Evolutionary conservation across 805 yeast genomes (phyloP).

Genomic region (Pichia manshurica): DNA sequence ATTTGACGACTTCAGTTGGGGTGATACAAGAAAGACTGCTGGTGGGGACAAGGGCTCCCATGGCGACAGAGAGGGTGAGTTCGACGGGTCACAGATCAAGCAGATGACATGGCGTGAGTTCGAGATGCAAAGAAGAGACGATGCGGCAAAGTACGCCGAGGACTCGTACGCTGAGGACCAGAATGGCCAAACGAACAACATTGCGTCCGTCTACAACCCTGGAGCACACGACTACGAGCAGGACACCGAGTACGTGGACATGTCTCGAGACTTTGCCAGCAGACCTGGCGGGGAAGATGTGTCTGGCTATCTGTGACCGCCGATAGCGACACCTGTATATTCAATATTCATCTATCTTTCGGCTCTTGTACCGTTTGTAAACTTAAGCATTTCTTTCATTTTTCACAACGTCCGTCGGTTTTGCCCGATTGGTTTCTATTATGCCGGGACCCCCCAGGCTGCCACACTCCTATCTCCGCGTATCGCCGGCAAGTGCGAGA

Average conservation of each 20-base stretch:
- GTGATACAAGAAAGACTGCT: conserved; percentile 80
- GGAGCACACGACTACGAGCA: conserved; percentile 14
- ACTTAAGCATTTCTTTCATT: too few species aligned
- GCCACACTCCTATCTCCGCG: too few species aligned
- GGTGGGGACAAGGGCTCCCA: conserved; percentile 67
- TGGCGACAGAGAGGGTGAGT: conserved; percentile 69
- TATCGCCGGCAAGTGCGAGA: too few species aligned
- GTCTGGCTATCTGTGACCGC: too few species aligned
- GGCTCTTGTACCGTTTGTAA: too few species aligned
- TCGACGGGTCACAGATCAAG: conserved; percentile 82
- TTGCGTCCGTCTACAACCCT: conserved; percentile 26
- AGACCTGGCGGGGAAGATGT: too few species aligned
- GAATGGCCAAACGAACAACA: neutral
- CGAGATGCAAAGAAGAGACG: conserved; percentile 54
- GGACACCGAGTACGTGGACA: conserved; percentile 15
- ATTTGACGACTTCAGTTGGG: conserved; percentile 95
- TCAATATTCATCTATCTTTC: too few species aligned
- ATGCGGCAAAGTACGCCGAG: conserved; percentile 6
- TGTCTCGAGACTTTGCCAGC: conserved; percentile 7
- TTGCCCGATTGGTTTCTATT: too few species aligned
- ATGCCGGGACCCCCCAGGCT: too few species aligned
- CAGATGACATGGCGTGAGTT: conserved; percentile 95
- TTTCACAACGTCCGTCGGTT: too few species aligned
- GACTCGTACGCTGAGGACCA: neutral
- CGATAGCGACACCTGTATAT: too few species aligned